Evolutionary conservation across 768 basidiomycete species (phyloP).

Genomic region (Filobasidium floriforme): DNA sequence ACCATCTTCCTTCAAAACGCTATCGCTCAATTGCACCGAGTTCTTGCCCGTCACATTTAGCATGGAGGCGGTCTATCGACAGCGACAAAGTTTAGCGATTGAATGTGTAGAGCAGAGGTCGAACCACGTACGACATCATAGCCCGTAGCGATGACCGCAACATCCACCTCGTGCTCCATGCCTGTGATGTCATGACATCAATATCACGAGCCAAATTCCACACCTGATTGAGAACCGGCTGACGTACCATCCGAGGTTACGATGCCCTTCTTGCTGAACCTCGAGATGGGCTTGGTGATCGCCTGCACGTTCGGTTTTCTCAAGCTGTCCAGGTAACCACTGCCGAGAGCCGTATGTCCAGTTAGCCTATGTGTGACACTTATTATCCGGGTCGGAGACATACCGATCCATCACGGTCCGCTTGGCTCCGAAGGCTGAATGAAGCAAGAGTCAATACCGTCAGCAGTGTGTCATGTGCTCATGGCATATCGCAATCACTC

Average conservation of each 20-base stretch:
- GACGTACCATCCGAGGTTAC: constrained; percentile 15
- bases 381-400: no score
- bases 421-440: constrained; percentile 24
- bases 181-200: not conserved
- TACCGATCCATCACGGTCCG: constrained; percentile 24
- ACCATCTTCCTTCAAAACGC: constrained; percentile 9
- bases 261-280: constrained; percentile 13
- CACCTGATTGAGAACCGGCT: no score
- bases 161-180: constrained; percentile 19
- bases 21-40: constrained; percentile 4
- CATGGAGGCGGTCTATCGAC: constrained; percentile 12
- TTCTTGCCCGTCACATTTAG: constrained; percentile 25
- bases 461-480: not conserved
- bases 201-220: not conserved
- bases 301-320: constrained; percentile 24
- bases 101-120: not conserved
- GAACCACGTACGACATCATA: constrained; percentile 24
- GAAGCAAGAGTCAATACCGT: not conserved
- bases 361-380: not conserved
- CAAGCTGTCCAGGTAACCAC: constrained; percentile 24
- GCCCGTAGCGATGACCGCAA: constrained; percentile 28
- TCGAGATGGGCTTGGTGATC: constrained; percentile 17
- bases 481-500: not conserved
- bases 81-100: not conserved
- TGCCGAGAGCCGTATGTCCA: not conserved